Evolutionary conservation across 1,139 yeast species (phyloP), one percentile per base, ranked within the genome.

Genomic region (Pichia cactophila): DNA sequence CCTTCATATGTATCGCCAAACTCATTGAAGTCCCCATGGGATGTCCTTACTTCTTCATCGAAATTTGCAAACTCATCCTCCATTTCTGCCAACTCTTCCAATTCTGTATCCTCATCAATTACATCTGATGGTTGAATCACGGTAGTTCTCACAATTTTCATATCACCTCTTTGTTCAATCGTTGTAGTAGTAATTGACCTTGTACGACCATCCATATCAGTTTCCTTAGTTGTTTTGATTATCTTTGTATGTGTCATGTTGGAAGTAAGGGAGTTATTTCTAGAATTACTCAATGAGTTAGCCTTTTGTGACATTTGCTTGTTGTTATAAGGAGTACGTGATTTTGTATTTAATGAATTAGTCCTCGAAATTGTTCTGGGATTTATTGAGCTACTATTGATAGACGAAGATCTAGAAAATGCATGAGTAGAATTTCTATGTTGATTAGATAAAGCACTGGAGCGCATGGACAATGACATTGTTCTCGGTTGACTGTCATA

Each of bases 181-280:
- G 65, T 62, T 9, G 65, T 63, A 43, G 62, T 64, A 6, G 66
- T 62, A 17, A 66, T 62, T 9, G 67, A 63, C 44, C 54, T 58
- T 0, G 69, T 65, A 17, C 66, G 57, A 1, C 69, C 69, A 17
- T 60, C 61, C 5, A 53, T 47, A 39, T 61, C 67, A 45, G 54
- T 58, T 44, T 63, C 66, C 43, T 60, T 61, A 10, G 66, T 61
- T 1, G 54, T 54, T 49, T 58, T 62, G 23, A 61, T 57, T 8
- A 62, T 55, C 12, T 61, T 62, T 1, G 64, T 62, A 26, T 56
- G 57, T 8, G 59, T 55, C 0, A 57, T 54, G 23, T 44, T 54
- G 2, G 65, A 61, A 4, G 62, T 59, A 8, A 63, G 56, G 0
- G 64, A 61, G 3, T 63, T 61, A 8, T 62, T 50, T 2, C 62